Evolutionary conservation across 441 rosid genomes (phyloP).

Genomic region (Gossypium gossypioides): DNA sequence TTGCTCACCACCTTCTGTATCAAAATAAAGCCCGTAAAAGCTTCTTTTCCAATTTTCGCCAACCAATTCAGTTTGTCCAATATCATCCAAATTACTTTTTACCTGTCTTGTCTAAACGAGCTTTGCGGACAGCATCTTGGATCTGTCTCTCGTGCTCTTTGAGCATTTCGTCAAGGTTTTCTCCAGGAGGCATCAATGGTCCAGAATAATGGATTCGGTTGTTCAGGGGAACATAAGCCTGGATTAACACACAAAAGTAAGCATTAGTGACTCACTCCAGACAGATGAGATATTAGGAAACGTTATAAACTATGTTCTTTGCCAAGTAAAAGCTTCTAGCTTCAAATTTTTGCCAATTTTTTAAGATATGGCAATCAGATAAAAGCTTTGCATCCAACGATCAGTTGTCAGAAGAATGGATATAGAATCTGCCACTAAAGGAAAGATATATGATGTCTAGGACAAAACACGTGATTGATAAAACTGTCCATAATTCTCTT

Average conservation of each 20-base stretch:
- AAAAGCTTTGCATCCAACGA: neutral
- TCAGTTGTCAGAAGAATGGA: neutral
- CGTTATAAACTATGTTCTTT: neutral
- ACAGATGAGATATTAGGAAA: neutral
- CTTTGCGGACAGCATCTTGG: conserved; percentile 64
- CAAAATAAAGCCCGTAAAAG: neutral
- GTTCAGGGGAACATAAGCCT: conserved; percentile 39
- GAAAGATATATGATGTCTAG: neutral
- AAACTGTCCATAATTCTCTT: conserved; percentile 8
- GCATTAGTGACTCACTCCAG: conserved; percentile 15
- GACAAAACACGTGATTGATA: neutral
- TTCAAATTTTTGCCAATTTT: neutral
- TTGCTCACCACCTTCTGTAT: neutral
- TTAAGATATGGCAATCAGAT: neutral
- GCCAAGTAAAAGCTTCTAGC: neutral
- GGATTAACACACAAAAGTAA: conserved; percentile 12
- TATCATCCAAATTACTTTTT: conserved; percentile 22
- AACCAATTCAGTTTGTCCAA: conserved; percentile 28
- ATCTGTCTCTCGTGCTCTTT: conserved; percentile 74
- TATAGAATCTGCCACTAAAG: neutral
- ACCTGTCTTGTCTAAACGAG: conserved; percentile 47
- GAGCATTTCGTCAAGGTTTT: conserved; percentile 74
- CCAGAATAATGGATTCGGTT: conserved; percentile 63
- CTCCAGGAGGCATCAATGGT: conserved; percentile 55
- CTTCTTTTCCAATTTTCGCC: conserved; percentile 21